Percentiles rank a stretch among this genome's conserved stretches.
phyloP scores from a whole-genome alignment of 345 rosid genomes.

The Ceriops tagal region DNA sequence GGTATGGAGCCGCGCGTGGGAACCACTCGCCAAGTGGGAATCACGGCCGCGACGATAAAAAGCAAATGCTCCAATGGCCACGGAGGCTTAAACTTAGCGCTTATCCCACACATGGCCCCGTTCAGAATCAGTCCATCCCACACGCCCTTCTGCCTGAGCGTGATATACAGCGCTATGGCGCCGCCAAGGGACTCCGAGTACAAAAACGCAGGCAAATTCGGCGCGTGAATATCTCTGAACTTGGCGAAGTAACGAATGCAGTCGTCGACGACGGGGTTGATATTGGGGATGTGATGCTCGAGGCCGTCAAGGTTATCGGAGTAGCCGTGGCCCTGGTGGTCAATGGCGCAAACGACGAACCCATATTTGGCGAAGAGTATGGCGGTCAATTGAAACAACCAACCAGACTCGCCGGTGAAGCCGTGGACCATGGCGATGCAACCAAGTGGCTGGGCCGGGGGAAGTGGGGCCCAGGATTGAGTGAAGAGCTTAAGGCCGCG shows the following conservation, averaged over 20 bases:
- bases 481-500: slow-evolving; percentile 77
- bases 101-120: slow-evolving; percentile 96
- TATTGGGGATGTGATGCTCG: slow-evolving; percentile 61
- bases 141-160: slow-evolving; percentile 59
- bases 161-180: slow-evolving; percentile 70
- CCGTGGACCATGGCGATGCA: slow-evolving; percentile 85
- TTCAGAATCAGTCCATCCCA: slow-evolving; percentile 83
- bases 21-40: slow-evolving; percentile 87
- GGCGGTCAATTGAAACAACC: slow-evolving; percentile 70
- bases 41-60: slow-evolving; percentile 49
- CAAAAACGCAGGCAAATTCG: slow-evolving; percentile 62
- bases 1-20: slow-evolving; percentile 82
- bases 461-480: slow-evolving; percentile 80
- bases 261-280: slow-evolving; percentile 74
- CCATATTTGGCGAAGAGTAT: slow-evolving; percentile 76
- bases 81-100: slow-evolving; percentile 81
- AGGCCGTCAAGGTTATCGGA: slow-evolving; percentile 61
- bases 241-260: slow-evolving; percentile 60
- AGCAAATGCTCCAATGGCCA: slow-evolving; percentile 89
- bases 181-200: slow-evolving; percentile 94
- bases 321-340: slow-evolving; percentile 97
- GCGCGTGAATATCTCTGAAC: slow-evolving; percentile 52
- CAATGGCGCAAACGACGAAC: slow-evolving; percentile 75
- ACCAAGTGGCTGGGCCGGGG: slow-evolving; percentile 45
- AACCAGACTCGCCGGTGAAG: slow-evolving; percentile 84